Percentiles rank a stretch among this genome's conserved stretches.
phyloP scores from a whole-genome alignment of 2,329 filamentous ascomycete species.

The Neofusicoccum sp. region DNA sequence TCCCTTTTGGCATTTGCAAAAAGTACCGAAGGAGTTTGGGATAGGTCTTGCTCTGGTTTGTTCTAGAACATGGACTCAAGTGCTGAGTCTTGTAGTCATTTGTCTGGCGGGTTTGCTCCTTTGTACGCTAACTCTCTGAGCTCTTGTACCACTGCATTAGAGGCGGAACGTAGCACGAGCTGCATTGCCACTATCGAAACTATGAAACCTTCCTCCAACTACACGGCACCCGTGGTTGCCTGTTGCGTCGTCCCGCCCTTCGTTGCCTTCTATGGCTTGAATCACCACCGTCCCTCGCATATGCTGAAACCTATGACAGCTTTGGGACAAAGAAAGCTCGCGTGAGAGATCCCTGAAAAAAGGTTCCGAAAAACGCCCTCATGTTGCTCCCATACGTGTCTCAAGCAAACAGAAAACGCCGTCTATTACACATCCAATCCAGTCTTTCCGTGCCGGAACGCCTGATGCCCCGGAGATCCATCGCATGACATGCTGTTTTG shows the following conservation, averaged over 20 bases:
- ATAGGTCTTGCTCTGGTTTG: slow-evolving; percentile 1
- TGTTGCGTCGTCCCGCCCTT: background rate
- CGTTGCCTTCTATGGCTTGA: background rate
- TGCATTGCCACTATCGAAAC: background rate
- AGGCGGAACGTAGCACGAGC: slow-evolving; percentile 4
- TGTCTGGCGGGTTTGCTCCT: background rate
- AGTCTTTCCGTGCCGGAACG: background rate
- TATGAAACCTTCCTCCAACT: background rate
- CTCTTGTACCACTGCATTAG: background rate
- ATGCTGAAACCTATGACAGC: too few relatives aligned
- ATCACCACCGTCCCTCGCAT: too few relatives aligned
- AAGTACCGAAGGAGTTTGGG: background rate
- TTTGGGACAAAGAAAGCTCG: background rate
- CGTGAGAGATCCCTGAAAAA: background rate
- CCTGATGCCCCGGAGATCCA: background rate
- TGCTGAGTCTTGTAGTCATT: slow-evolving; percentile 11
- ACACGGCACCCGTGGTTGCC: background rate
- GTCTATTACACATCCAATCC: background rate
- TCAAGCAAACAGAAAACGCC: background rate
- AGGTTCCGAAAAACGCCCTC: background rate
- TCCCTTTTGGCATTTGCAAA: background rate
- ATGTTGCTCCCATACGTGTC: background rate
- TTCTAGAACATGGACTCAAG: slow-evolving; percentile 13
- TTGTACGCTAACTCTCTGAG: background rate
- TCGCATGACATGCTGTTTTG: background rate